phyloP scores from a whole-genome alignment of 805 yeast species.

The Jamesozyma jinghongensis region DNA sequence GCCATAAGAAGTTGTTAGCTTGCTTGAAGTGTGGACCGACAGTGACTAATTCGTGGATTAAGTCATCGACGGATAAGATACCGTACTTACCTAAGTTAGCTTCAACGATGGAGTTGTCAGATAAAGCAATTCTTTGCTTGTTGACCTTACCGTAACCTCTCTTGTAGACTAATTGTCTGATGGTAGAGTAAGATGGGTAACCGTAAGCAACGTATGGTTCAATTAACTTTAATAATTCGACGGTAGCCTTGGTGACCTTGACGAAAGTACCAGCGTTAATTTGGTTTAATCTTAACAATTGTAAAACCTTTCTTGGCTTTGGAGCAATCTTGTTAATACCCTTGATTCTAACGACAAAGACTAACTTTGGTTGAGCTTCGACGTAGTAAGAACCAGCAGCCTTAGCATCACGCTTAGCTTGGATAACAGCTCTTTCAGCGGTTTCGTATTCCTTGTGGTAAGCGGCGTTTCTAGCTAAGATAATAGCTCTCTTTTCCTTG shows the following conservation, averaged over 20 bases:
- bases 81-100: conserved; percentile 86
- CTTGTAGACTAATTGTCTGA: conserved; percentile 91
- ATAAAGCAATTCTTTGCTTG: conserved; percentile 88
- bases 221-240: conserved; percentile 84
- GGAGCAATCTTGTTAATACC: conserved; percentile 99
- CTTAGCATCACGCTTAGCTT: conserved; percentile 89
- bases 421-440: conserved; percentile 79
- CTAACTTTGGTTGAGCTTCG: conserved; percentile 89
- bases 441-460: conserved; percentile 91
- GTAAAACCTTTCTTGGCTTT: conserved; percentile 98
- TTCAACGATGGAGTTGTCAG: conserved; percentile 85
- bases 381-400: conserved; percentile 91
- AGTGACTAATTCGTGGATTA: conserved; percentile 91
- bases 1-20: conserved; percentile 97
- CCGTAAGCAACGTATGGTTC: conserved; percentile 97
- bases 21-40: conserved; percentile 99
- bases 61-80: conserved; percentile 83
- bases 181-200: conserved; percentile 89
- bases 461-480: conserved; percentile 92
- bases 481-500: conserved; percentile 54
- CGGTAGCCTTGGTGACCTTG: conserved; percentile 90
- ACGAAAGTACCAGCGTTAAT: conserved; percentile 93
- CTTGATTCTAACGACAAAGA: conserved; percentile 96
- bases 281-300: conserved; percentile 85
- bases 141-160: conserved; percentile 96